Conservation (phyloP, 208 protist species). For the Phytomonas serpens region DNA sequence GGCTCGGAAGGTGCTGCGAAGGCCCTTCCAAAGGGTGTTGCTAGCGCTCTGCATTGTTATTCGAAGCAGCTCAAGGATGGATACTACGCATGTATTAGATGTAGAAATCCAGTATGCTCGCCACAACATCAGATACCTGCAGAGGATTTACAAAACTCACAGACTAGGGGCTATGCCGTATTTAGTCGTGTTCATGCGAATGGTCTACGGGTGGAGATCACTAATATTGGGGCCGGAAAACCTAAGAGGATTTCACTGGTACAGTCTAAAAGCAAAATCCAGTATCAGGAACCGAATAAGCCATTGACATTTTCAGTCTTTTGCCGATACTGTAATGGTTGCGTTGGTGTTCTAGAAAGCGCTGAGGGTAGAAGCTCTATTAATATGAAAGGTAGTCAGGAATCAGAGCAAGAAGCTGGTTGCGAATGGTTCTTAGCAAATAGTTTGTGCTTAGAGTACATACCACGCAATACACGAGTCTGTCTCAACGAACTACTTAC, state of each 20-base stretch:
- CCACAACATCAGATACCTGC: slow-evolving; percentile 46
- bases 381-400: background rate
- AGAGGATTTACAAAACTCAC: background rate
- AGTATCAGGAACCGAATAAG: background rate
- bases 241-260: background rate
- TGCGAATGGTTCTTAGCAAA: slow-evolving; percentile 40
- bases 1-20: background rate
- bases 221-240: background rate
- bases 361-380: background rate
- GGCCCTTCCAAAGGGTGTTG: background rate
- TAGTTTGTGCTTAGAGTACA: slow-evolving; percentile 49
- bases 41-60: slow-evolving; percentile 23
- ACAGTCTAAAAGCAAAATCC: background rate
- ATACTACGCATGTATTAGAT: slow-evolving; percentile 75
- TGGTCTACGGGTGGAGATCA: slow-evolving; percentile 31
- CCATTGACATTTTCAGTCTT: background rate
- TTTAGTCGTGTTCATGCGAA: slow-evolving; percentile 39
- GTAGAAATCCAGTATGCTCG: slow-evolving; percentile 39
- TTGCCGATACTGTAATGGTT: slow-evolving; percentile 53
- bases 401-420: background rate
- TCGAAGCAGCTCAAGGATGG: slow-evolving; percentile 23
- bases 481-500: slow-evolving; percentile 18
- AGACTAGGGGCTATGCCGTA: slow-evolving; percentile 41
- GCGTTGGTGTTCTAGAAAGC: slow-evolving; percentile 37
- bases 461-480: slow-evolving; percentile 17